Evolutionary conservation across 371 early-diverging fungal species (phyloP), one percentile per base, ranked within the genome.

Genomic region (Quaeritorhiza haematococci): DNA sequence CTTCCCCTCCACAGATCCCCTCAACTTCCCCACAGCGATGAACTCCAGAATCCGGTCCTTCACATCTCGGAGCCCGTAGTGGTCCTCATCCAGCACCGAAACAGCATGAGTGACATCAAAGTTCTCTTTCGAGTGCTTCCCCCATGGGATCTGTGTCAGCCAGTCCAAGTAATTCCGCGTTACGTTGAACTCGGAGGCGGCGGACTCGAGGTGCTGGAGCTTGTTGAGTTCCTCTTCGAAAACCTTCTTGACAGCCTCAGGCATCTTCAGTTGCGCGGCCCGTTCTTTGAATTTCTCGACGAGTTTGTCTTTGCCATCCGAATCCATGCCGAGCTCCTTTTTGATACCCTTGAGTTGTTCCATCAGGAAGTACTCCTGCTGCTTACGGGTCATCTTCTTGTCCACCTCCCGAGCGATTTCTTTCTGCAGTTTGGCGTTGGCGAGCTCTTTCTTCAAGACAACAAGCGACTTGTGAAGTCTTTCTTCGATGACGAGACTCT

Each of bases 281-380:
- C 88, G 83, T 55, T 86, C 92, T 63, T 87, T 90, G 67, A 97
- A 96, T 55, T 87, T 87, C 58, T 91, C 93, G 15, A 96, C 85
- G 49, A 97, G 68, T 67, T 96, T 97, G 62, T 96, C 96, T 69
- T 96, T 96, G 44, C 96, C 96, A 67, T 97, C 98, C 46, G 84
- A 84, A 62, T 97, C 96, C 34, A 97, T 78, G 0, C 98, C 98
- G 30, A 97, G 78, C 72, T 97, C 96, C 75, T 92, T 93, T 73
- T 97, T 94, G 72, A 97, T 97, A 0, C 96, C 94, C 76, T 94
- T 95, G 64, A 97, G 80, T 69, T 96, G 96, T 72, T 97, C 98
- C 94, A 94, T 94, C 75, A 97, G 71, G 56, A 91, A 96, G 69
- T 94, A 97, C 66, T 97, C 98, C 50, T 95, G 90, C 74, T 95